Conservation (phyloP, 805 yeast species). For the Kazachstania martiniae region DNA sequence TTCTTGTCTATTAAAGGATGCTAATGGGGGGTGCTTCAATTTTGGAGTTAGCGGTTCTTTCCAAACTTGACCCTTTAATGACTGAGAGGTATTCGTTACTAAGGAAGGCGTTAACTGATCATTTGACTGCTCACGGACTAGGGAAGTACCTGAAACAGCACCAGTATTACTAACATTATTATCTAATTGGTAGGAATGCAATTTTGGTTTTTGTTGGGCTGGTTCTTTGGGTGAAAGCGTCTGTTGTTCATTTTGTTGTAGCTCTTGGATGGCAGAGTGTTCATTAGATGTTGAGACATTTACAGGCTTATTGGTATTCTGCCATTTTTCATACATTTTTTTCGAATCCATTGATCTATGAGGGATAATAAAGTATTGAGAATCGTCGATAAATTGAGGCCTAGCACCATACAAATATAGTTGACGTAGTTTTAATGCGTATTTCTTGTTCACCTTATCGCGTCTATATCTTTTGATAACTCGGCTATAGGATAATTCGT, state of each 20-base stretch:
- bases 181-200: conserved; percentile 5
- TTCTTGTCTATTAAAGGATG: conserved; percentile 17
- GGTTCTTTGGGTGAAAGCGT: too few relatives aligned
- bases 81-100: background rate
- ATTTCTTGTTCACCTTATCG: conserved; percentile 22
- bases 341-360: conserved; percentile 18
- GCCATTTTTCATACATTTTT: conserved; percentile 10
- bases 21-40: conserved; percentile 5
- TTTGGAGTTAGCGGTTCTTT: conserved; percentile 10
- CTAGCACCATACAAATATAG: too few relatives aligned
- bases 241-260: too few relatives aligned
- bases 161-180: background rate
- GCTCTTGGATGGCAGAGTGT: background rate
- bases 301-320: background rate
- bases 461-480: conserved; percentile 24
- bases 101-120: background rate
- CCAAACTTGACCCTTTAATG: conserved; percentile 9
- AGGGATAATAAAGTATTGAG: conserved; percentile 13
- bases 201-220: conserved; percentile 2
- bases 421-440: conserved; percentile 23
- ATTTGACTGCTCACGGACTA: background rate
- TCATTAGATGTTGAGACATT: background rate
- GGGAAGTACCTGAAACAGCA: background rate
- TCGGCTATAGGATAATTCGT: conserved; percentile 20
- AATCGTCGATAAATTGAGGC: conserved; percentile 10